Evolutionary conservation across 202 grass and related monocot genomes (phyloP), one percentile per base, ranked within the genome.

Genomic region (Setaria italica): DNA sequence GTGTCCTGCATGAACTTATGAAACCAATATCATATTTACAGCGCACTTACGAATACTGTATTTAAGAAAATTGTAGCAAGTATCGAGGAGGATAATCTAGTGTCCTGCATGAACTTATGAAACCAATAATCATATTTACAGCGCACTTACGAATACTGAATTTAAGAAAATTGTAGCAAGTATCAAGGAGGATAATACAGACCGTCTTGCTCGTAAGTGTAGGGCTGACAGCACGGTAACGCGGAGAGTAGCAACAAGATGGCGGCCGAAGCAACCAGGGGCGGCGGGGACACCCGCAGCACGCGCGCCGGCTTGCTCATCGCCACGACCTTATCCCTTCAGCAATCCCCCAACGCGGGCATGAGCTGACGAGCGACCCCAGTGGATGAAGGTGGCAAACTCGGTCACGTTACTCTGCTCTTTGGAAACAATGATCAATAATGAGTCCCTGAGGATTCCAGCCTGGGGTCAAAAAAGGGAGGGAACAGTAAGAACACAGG

Each of bases 141-240:
- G 0, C 32, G 4, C 25, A 11, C 16, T 49, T 2, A 19, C 0
- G 29, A 70, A 77, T 48, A 76, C 29, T 51, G 42, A 69, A 87
- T 69, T 39, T 20, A 50, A 33, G 8, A 56, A 58, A 76, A 58
- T 17, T 62, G 53, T 43, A 55, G 16, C 21, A 56, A 47, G 15
- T n/a, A 74, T 12, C 37, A 85, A 84, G 37, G 83, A 58, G 59
- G 67, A 35, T 17, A 39, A 16, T 65, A 69, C 54, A 80, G 89
- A 96, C 94, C 94, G 59, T 96, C 94, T 86, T 90, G 86, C 74
- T 93, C 89, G 21, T 96, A 85, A 49, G 91, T 96, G 74, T 91
- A 86, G 42, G 89, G 48, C 37, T 84, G 81, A 9, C 87, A 90
- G 47, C 79, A 83, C n/a, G 88, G 94, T 72, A 91, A 54, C 65